A percentile compares a stretch with the other conserved stretches of the same genome.
Conservation (phyloP, 805 yeast species). For the Yarrowia sp. region DNA sequence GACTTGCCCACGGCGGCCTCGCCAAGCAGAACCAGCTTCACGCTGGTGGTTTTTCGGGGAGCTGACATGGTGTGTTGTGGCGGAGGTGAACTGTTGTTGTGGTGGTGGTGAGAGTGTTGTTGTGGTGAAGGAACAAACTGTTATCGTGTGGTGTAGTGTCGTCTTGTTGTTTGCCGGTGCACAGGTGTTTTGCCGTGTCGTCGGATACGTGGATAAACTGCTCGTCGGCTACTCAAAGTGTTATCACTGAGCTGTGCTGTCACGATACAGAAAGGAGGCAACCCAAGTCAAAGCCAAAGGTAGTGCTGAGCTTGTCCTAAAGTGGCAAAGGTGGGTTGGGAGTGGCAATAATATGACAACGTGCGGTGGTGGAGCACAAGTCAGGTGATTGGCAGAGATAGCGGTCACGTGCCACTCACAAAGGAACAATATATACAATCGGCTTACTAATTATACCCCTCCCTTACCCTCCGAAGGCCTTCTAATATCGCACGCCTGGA, state of each 20-base stretch:
- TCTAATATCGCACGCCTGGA: too few species aligned
- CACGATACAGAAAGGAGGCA: slow-evolving; percentile 39
- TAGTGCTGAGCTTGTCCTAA: slow-evolving; percentile 38
- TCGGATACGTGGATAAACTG: background rate
- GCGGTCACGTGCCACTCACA: background rate
- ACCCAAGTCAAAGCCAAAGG: slow-evolving; percentile 24
- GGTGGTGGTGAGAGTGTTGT: background rate
- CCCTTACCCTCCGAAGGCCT: too few species aligned
- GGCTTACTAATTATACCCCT: too few species aligned
- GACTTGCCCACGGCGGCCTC: slow-evolving; percentile 99
- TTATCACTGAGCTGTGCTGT: slow-evolving; percentile 21
- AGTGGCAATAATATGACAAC: slow-evolving; percentile 16
- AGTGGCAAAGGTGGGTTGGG: slow-evolving; percentile 37
- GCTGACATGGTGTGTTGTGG: slow-evolving; percentile 23
- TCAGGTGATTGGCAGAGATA: background rate
- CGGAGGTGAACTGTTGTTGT: background rate
- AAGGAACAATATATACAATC: too few species aligned
- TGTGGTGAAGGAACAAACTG: background rate
- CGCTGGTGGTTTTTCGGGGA: slow-evolving; percentile 60
- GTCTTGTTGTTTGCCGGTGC: too few species aligned
- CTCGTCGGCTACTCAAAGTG: too few species aligned
- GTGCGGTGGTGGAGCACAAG: background rate
- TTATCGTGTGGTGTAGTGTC: background rate
- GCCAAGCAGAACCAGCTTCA: slow-evolving; percentile 89
- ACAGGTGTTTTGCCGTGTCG: too few species aligned